Evolutionary conservation across 352 stramenopile genomes (phyloP).

Genomic region (Globisporangium okanoganense): DNA sequence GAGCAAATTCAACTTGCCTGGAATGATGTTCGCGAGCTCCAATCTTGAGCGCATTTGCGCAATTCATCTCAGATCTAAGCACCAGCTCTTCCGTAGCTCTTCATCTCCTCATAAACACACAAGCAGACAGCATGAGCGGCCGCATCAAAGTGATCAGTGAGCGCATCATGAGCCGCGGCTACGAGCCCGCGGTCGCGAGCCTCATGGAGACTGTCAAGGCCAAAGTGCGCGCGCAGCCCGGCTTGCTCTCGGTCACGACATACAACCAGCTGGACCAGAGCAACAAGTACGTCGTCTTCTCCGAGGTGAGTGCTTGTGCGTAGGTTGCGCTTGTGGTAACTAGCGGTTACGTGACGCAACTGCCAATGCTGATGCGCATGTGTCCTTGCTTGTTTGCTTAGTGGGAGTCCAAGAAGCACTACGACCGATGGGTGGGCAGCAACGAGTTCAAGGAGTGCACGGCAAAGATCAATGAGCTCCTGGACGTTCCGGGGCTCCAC

Average conservation of each 20-base stretch:
- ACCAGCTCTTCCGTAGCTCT: neutral
- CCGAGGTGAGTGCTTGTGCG: constrained; percentile 42
- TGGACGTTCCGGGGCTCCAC: constrained; percentile 79
- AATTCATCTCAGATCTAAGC: constrained; percentile 2
- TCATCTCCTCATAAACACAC: neutral
- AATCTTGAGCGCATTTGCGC: constrained; percentile 2
- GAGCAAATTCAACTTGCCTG: constrained; percentile 7
- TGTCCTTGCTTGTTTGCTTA: constrained; percentile 13
- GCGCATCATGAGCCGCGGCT: constrained; percentile 86
- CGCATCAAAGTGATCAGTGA: constrained; percentile 77
- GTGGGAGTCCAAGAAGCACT: constrained; percentile 80
- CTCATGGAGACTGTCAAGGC: constrained; percentile 87
- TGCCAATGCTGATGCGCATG: neutral
- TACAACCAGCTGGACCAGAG: constrained; percentile 71
- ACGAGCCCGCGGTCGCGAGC: constrained; percentile 74
- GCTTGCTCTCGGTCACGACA: constrained; percentile 73
- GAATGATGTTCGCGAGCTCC: neutral
- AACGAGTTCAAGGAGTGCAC: constrained; percentile 78
- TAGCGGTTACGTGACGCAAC: neutral
- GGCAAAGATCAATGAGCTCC: constrained; percentile 77
- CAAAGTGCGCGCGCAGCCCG: constrained; percentile 72
- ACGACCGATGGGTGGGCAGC: constrained; percentile 75
- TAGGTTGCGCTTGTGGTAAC: constrained; percentile 1
- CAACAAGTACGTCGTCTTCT: constrained; percentile 89
- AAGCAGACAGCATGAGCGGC: constrained; percentile 26